Conservation (phyloP, 2,329 filamentous ascomycete species). For the Endocalyx cinctus region DNA sequence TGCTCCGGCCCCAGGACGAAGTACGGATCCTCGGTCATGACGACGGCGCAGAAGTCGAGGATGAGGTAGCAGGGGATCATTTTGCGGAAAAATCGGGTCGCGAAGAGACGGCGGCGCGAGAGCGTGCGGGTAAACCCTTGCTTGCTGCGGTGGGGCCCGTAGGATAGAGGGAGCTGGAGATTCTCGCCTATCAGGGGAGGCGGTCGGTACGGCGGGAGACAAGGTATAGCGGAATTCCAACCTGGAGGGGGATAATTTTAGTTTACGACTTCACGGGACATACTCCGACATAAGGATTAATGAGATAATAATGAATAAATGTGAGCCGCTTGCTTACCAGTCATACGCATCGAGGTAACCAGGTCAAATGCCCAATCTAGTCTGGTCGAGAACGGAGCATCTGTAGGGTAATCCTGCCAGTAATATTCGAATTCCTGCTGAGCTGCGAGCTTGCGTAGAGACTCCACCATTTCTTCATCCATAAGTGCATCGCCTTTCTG, state of each 20-base stretch:
- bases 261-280: no score
- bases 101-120: conserved; percentile 41
- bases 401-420: conserved; percentile 56
- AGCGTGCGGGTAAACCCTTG: conserved; percentile 42
- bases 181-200: conserved; percentile 32
- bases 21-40: conserved; percentile 74
- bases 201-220: conserved; percentile 38
- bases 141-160: conserved; percentile 36
- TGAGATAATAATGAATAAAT: no score
- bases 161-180: conserved; percentile 31
- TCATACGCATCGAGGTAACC: conserved; percentile 48
- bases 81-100: conserved; percentile 40
- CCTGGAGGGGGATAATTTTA: conserved; percentile 29
- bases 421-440: conserved; percentile 43
- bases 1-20: conserved; percentile 54
- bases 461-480: no score
- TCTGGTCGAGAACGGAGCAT: conserved; percentile 43
- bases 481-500: conserved; percentile 1
- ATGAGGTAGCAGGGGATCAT: conserved; percentile 53
- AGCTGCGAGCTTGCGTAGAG: no score
- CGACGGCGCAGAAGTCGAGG: conserved; percentile 65
- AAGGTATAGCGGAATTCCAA: conserved; percentile 53
- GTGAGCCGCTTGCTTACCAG: conserved; percentile 35
- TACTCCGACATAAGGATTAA: no score
- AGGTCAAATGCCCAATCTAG: conserved; percentile 54